phyloP scores from a whole-genome alignment of 345 rosid species.

The Eucalyptus erythrocorys region DNA sequence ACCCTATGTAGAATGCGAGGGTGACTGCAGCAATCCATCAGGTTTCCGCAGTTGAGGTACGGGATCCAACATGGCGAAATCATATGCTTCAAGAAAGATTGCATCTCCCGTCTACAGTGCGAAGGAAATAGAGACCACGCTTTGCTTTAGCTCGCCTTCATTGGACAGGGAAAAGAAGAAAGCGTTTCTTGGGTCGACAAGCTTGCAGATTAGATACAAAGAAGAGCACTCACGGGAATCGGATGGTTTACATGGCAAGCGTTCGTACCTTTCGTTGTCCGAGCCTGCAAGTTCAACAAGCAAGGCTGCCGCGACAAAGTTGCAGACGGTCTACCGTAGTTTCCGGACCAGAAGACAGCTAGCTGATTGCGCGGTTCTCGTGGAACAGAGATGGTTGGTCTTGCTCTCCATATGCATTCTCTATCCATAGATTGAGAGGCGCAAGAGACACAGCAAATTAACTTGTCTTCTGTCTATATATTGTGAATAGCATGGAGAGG shows the following conservation, averaged over 20 bases:
- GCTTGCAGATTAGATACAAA: conserved; percentile 7
- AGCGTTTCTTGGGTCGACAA: conserved; percentile 3
- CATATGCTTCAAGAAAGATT: not conserved
- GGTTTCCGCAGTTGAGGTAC: not conserved
- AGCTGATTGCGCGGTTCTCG: conserved; percentile 91
- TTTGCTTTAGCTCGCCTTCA: not conserved
- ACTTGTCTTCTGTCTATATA: not conserved
- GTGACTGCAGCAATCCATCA: not conserved
- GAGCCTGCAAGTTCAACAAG: not conserved
- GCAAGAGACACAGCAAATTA: not conserved
- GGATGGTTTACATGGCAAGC: not conserved
- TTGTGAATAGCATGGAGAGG: not conserved
- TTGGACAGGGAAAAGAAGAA: conserved; percentile 14
- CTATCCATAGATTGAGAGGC: not conserved
- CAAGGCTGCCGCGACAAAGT: conserved; percentile 46
- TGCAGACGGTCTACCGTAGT: conserved; percentile 91
- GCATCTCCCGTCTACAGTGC: not conserved
- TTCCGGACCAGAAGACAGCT: conserved; percentile 83
- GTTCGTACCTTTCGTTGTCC: not conserved
- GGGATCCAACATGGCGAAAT: not conserved
- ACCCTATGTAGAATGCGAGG: not conserved
- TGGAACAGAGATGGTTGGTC: conserved; percentile 86
- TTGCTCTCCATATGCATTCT: not conserved
- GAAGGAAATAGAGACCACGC: not conserved
- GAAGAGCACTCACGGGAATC: conserved; percentile 1